phyloP scores from a whole-genome alignment of 2,329 filamentous ascomycete species.

The Trichoderma cornu-damae region DNA sequence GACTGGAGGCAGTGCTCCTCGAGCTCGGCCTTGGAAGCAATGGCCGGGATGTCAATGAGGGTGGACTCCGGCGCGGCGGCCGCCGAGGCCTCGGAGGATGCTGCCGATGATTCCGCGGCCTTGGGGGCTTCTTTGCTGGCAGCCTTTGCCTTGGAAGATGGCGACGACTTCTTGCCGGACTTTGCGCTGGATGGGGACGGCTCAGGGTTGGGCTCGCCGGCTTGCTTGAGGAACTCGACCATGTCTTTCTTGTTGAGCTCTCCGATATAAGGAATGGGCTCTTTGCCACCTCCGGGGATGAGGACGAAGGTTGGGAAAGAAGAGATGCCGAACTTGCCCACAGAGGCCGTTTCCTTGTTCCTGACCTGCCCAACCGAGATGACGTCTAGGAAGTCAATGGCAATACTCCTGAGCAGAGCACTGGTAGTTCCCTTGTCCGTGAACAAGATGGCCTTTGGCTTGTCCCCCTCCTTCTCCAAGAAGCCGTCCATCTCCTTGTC shows the following conservation, averaged over 20 bases:
- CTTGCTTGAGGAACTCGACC: conserved; percentile 75
- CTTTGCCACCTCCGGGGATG: conserved; percentile 63
- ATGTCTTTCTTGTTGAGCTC: conserved; percentile 81
- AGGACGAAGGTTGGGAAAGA: conserved; percentile 79
- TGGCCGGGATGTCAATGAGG: conserved; percentile 59
- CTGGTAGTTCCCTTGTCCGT: conserved; percentile 88
- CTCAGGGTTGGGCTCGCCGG: conserved; percentile 72
- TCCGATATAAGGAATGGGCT: conserved; percentile 69
- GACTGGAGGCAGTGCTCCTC: conserved; percentile 65
- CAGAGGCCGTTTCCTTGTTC: conserved; percentile 67
- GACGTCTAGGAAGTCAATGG: conserved; percentile 82
- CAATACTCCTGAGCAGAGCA: conserved; percentile 73
- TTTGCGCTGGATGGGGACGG: conserved; percentile 44
- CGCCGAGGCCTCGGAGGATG: conserved; percentile 30
- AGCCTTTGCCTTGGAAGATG: conserved; percentile 31
- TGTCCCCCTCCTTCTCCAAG: conserved; percentile 65
- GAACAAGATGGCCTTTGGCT: conserved; percentile 83
- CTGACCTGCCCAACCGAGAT: conserved; percentile 78
- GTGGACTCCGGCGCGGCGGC: conserved; percentile 26
- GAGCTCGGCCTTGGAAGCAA: conserved; percentile 60
- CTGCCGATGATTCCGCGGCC: conserved; percentile 21
- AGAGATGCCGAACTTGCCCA: conserved; percentile 68
- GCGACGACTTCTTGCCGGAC: conserved; percentile 26
- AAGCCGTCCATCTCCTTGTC: conserved; percentile 76
- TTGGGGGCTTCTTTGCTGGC: conserved; percentile 26